A percentile compares a stretch with the other conserved stretches of the same genome.
Conservation (phyloP, 176 grass and related monocot genomes). For the Secale cereale region DNA sequence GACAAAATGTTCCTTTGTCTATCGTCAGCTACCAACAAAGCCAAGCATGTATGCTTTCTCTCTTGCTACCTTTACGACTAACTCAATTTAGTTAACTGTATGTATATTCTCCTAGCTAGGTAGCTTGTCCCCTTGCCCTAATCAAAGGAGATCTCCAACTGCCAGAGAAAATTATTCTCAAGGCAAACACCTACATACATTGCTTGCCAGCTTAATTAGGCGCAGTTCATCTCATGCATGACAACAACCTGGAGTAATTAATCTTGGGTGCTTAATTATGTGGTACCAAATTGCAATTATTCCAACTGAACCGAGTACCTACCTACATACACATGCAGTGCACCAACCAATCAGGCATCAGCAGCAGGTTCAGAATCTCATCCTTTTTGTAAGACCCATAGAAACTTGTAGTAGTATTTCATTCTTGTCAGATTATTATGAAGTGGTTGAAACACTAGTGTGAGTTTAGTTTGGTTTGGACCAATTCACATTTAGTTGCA, state of each 20-base stretch:
- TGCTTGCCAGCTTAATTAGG: too few species aligned
- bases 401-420: background rate
- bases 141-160: background rate
- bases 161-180: background rate
- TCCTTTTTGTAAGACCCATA: background rate
- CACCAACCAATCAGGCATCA: background rate
- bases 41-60: background rate
- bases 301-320: background rate
- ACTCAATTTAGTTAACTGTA: too few species aligned
- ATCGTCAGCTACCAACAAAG: background rate
- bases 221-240: background rate
- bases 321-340: background rate
- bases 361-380: background rate
- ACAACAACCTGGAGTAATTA: background rate
- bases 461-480: too few species aligned
- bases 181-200: background rate
- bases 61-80: background rate
- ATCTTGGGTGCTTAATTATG: background rate
- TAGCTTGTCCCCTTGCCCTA: too few species aligned
- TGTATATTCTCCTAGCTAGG: too few species aligned
- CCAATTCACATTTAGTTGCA: too few species aligned
- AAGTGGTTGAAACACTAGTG: background rate
- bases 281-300: background rate
- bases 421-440: background rate
- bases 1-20: background rate